Conservation (phyloP, 1,139 yeast species). For the Suhomyces chickasaworum region DNA sequence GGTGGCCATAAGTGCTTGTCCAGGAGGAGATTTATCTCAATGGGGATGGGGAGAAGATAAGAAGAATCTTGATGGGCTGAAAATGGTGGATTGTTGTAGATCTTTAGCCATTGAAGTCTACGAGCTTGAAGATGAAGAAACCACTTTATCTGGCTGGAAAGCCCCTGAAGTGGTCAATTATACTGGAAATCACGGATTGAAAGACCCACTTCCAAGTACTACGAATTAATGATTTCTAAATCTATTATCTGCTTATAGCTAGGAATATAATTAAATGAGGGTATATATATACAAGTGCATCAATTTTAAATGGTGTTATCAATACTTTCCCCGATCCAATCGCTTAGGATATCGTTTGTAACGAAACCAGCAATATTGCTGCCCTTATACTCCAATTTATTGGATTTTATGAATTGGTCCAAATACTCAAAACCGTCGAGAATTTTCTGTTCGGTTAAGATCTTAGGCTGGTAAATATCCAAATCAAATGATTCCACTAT, state of each 20-base stretch:
- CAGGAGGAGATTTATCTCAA: conserved; percentile 67
- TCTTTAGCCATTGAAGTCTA: conserved; percentile 66
- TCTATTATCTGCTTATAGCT: too few relatives aligned
- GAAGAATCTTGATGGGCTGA: conserved; percentile 45
- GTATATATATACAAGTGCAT: not conserved
- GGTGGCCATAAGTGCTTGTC: conserved; percentile 69
- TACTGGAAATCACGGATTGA: conserved; percentile 58
- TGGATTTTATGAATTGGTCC: conserved; percentile 27
- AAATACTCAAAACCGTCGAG: conserved; percentile 34
- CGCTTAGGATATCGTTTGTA: conserved; percentile 44
- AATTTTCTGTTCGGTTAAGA: conserved; percentile 22
- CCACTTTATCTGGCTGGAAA: conserved; percentile 50
- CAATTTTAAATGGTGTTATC: conserved; percentile 47
- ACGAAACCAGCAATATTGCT: conserved; percentile 49
- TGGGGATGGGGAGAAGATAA: conserved; percentile 72
- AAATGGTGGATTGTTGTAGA: conserved; percentile 63
- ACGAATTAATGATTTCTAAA: too few relatives aligned
- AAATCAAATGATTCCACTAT: conserved; percentile 27
- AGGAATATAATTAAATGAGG: too few relatives aligned
- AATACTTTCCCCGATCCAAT: conserved; percentile 49
- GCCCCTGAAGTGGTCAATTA: conserved; percentile 54
- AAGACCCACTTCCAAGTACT: conserved; percentile 22
- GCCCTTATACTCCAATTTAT: conserved; percentile 41
- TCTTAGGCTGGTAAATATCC: conserved; percentile 17
- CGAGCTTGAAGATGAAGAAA: conserved; percentile 47